These are phyloP conservation scores for Lipomyces japonicus DNA, from an alignment of 805 yeast genomes.

Conservation along the genomic window DNA sequence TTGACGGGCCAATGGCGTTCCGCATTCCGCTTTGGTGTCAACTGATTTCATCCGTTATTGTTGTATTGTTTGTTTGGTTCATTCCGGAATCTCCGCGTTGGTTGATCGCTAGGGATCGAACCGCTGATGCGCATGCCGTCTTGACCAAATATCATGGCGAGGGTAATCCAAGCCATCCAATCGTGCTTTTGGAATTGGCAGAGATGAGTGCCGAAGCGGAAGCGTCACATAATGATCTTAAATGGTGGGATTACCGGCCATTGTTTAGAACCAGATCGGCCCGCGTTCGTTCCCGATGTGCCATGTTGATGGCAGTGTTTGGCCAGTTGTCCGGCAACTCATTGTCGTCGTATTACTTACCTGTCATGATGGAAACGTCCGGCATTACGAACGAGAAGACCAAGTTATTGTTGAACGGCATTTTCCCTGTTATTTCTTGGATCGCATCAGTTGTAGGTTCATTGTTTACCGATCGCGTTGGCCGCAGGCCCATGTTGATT, in stretches of 20 bases:
- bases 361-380: constrained; percentile 48
- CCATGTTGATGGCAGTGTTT: constrained; percentile 38
- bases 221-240: constrained; percentile 1
- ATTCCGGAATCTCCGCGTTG: constrained; percentile 54
- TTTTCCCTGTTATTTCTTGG: constrained; percentile 46
- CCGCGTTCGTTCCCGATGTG: constrained; percentile 43
- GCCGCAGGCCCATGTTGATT: constrained; percentile 25
- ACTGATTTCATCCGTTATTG: constrained; percentile 39
- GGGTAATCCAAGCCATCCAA: constrained; percentile 34
- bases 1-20: constrained; percentile 33
- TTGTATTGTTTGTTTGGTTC: constrained; percentile 34
- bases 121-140: constrained; percentile 44
- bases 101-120: constrained; percentile 42
- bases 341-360: constrained; percentile 50
- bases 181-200: constrained; percentile 13
- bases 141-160: constrained; percentile 46
- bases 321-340: constrained; percentile 51
- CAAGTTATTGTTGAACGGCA: constrained; percentile 51
- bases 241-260: constrained; percentile 31
- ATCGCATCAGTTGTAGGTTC: constrained; percentile 36
- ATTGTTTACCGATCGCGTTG: constrained; percentile 34
- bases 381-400: constrained; percentile 47
- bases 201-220: constrained; percentile 14
- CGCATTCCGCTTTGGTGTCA: constrained; percentile 42
- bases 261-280: constrained; percentile 37